Conservation (phyloP, 495 filamentous ascomycete genomes). For the Echria macrotheca region DNA sequence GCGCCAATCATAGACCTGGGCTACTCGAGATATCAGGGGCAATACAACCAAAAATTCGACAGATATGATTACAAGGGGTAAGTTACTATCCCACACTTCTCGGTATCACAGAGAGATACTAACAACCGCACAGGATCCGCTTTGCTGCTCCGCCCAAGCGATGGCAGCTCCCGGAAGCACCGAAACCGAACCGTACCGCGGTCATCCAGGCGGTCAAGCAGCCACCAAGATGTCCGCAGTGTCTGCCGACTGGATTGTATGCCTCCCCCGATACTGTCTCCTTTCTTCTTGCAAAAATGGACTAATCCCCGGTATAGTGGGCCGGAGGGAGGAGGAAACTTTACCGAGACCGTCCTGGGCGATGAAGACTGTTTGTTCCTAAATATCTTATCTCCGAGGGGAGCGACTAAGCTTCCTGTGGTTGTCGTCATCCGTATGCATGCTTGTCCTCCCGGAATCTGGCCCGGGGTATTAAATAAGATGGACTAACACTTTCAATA, state of each 20-base stretch:
- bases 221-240: conserved; percentile 30
- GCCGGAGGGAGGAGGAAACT: too few species aligned
- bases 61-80: conserved; percentile 29
- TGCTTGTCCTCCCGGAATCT: too few species aligned
- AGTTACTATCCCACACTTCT: too few species aligned
- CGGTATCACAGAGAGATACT: too few species aligned
- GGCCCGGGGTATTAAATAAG: too few species aligned
- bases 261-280: too few species aligned
- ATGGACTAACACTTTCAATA: too few species aligned
- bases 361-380: conserved; percentile 51
- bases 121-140: too few species aligned
- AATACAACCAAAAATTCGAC: conserved; percentile 24
- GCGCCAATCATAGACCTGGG: conserved; percentile 29
- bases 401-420: conserved; percentile 35
- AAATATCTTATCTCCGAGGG: conserved; percentile 39
- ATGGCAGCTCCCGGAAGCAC: conserved; percentile 30
- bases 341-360: conserved; percentile 22
- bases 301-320: too few species aligned
- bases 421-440: conserved; percentile 6
- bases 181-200: conserved; percentile 7
- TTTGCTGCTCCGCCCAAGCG: conserved; percentile 32
- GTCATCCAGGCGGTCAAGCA: conserved; percentile 23
- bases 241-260: too few species aligned
- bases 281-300: too few species aligned
- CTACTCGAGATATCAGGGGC: conserved; percentile 30